Percentiles rank a stretch among this genome's conserved stretches.
Conservation (phyloP, 441 rosid genomes). For the Jatropha multifida region DNA sequence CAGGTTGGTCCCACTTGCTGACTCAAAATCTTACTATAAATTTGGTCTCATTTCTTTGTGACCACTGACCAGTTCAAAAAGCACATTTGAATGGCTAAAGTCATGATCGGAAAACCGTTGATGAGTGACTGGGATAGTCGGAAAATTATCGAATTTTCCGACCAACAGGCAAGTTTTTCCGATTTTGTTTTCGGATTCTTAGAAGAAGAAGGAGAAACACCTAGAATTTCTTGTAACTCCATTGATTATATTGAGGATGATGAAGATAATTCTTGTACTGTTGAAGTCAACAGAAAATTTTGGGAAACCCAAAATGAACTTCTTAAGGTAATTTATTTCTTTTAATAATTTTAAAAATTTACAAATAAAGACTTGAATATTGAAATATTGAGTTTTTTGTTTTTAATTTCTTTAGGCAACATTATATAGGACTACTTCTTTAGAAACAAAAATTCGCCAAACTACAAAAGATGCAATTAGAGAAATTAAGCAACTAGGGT, state of each 20-base stretch:
- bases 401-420: constrained; percentile 47
- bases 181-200: constrained; percentile 64
- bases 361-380: background rate
- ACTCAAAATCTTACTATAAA: constrained; percentile 38
- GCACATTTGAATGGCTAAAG: background rate
- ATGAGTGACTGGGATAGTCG: constrained; percentile 31
- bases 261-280: constrained; percentile 29
- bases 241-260: constrained; percentile 28
- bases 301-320: constrained; percentile 74
- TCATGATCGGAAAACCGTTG: constrained; percentile 12
- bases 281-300: constrained; percentile 47
- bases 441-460: constrained; percentile 64
- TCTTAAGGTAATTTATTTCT: constrained; percentile 50
- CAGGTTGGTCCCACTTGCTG: constrained; percentile 33
- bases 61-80: constrained; percentile 10
- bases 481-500: constrained; percentile 35
- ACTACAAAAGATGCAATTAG: constrained; percentile 53
- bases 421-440: constrained; percentile 54
- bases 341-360: background rate
- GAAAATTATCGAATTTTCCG: constrained; percentile 45
- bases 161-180: constrained; percentile 51
- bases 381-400: background rate
- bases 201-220: constrained; percentile 41
- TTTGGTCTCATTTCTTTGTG: background rate
- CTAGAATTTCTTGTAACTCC: constrained; percentile 21